These are phyloP conservation scores for Pseudopyrenochaeta lycopersici DNA, from an alignment of 2,329 filamentous ascomycete species.

Conservation along the genomic window DNA sequence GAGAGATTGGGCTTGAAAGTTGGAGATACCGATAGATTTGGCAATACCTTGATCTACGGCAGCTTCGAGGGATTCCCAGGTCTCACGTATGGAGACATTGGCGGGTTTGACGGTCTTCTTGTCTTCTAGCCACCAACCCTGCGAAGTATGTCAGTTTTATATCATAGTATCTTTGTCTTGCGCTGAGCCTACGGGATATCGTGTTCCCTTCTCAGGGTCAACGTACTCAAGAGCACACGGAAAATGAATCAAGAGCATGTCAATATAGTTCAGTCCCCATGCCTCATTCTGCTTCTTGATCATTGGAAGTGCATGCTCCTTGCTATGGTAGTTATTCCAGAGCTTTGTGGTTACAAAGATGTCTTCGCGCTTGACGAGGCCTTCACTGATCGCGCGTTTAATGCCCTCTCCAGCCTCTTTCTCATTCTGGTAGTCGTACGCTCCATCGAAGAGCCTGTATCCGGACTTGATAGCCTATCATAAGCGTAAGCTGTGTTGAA, in stretches of 20 bases:
- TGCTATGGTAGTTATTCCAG: slow-evolving; percentile 87
- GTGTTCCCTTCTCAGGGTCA: slow-evolving; percentile 63
- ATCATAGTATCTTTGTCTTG: not conserved
- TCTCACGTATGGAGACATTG: slow-evolving; percentile 42
- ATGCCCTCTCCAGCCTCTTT: slow-evolving; percentile 30
- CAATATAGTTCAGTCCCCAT: slow-evolving; percentile 88
- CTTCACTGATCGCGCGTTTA: slow-evolving; percentile 24
- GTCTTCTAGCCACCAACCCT: slow-evolving; percentile 64
- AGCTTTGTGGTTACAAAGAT: slow-evolving; percentile 92
- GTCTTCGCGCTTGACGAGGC: slow-evolving; percentile 66
- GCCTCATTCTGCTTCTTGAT: slow-evolving; percentile 75
- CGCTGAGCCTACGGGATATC: slow-evolving; percentile 24
- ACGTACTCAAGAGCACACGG: slow-evolving; percentile 86
- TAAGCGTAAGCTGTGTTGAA: not conserved
- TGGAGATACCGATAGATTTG: slow-evolving; percentile 54
- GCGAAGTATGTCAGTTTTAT: not conserved
- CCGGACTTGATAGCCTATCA: slow-evolving; percentile 23
- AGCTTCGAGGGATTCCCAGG: slow-evolving; percentile 43
- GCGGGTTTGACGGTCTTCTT: slow-evolving; percentile 19
- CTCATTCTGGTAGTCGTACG: slow-evolving; percentile 37
- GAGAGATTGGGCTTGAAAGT: slow-evolving; percentile 44
- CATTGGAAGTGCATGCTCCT: slow-evolving; percentile 77
- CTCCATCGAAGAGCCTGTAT: slow-evolving; percentile 41
- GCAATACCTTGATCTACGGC: slow-evolving; percentile 57
- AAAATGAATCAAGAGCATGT: slow-evolving; percentile 85